These are phyloP conservation scores for Goffeauzyma gilvescens DNA, from an alignment of 768 basidiomycete species.

Conservation along the genomic window DNA sequence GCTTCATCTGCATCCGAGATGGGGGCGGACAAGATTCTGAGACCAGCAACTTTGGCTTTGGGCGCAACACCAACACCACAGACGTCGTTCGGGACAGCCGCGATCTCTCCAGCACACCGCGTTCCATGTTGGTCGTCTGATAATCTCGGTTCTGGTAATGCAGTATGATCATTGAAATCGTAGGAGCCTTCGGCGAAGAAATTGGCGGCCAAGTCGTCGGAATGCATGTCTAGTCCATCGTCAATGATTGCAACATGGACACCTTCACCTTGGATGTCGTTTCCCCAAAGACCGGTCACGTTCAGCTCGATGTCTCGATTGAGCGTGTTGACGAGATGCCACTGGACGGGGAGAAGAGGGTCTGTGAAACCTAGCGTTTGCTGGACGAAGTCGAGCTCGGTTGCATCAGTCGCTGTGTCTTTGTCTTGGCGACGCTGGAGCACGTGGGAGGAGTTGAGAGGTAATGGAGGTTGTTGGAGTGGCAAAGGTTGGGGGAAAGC, in stretches of 20 bases:
- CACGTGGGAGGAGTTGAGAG: background rate
- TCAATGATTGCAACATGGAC: slow-evolving; percentile 77
- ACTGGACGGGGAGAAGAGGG: slow-evolving; percentile 66
- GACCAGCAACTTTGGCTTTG: slow-evolving; percentile 71
- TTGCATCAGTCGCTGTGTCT: slow-evolving; percentile 6
- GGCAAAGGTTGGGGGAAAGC: slow-evolving; percentile 13
- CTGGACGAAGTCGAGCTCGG: slow-evolving; percentile 36
- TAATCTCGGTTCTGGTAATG: slow-evolving; percentile 67
- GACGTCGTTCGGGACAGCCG: slow-evolving; percentile 73
- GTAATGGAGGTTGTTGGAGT: background rate
- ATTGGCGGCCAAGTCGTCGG: slow-evolving; percentile 68
- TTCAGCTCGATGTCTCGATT: slow-evolving; percentile 61
- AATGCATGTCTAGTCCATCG: slow-evolving; percentile 81
- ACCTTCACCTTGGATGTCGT: slow-evolving; percentile 71
- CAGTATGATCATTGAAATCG: slow-evolving; percentile 86
- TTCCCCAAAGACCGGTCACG: slow-evolving; percentile 76
- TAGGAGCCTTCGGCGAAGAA: slow-evolving; percentile 77
- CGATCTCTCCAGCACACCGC: slow-evolving; percentile 90
- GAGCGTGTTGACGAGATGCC: slow-evolving; percentile 84
- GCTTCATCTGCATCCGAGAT: slow-evolving; percentile 95
- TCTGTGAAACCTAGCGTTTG: slow-evolving; percentile 50
- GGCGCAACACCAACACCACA: slow-evolving; percentile 93
- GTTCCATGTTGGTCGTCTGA: slow-evolving; percentile 92
- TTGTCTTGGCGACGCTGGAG: background rate
- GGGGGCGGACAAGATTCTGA: slow-evolving; percentile 83